Conservation (phyloP, 23 red algal species). For the Gracilariopsis chorda region DNA sequence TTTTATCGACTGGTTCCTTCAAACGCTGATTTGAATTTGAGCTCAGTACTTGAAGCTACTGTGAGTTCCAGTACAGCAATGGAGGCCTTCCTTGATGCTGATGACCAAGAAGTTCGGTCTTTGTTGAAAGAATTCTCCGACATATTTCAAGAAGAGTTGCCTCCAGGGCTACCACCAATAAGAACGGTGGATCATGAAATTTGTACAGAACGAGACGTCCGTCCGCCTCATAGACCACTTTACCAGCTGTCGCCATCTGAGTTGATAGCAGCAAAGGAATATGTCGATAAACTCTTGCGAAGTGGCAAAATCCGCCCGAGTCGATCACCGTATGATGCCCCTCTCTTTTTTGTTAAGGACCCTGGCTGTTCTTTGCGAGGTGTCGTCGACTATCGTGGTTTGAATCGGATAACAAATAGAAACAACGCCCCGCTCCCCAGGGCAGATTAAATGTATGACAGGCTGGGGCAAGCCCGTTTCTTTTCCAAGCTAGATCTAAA, state of each 20-base stretch:
- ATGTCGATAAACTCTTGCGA: background rate
- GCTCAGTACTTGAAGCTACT: too few relatives aligned
- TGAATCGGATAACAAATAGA: background rate
- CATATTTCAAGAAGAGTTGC: background rate
- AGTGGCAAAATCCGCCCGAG: constrained; percentile 12
- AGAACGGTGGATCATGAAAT: background rate
- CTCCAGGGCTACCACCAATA: background rate
- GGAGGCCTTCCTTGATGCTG: background rate
- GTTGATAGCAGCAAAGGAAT: background rate
- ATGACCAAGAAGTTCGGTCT: background rate
- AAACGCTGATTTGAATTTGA: too few relatives aligned
- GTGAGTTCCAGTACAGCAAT: too few relatives aligned
- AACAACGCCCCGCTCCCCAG: background rate
- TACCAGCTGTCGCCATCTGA: background rate
- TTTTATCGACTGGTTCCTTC: too few relatives aligned
- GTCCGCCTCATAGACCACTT: background rate
- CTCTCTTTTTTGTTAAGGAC: background rate
- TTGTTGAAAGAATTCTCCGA: background rate
- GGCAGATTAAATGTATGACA: background rate
- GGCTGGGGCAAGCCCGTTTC: background rate
- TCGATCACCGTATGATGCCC: background rate
- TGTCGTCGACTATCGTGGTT: background rate
- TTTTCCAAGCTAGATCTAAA: background rate
- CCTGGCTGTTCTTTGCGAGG: background rate
- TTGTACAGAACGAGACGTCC: background rate